Evolutionary conservation across 2,329 filamentous ascomycete species (phyloP), one percentile per base, ranked within the genome.

Genomic region (Berkeleyomyces basicola): DNA sequence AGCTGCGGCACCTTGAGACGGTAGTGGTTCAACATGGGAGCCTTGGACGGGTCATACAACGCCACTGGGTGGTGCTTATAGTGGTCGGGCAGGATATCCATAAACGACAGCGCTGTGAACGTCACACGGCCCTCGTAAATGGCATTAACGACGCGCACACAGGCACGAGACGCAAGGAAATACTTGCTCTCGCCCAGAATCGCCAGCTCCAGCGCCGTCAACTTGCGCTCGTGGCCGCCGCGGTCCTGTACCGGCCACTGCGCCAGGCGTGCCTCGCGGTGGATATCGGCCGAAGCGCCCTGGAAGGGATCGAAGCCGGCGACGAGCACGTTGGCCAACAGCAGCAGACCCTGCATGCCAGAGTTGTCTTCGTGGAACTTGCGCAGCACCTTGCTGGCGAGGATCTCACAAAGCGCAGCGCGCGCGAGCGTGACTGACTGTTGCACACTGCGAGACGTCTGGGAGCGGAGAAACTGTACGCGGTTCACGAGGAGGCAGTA

Each of bases 401-500:
- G 76, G 7, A 88, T 72, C 70, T 89, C 86, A 70, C 86, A 88
- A 6, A 88, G 74, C 42, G 81, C 77, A 1, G 85, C 85, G 46
- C 86, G 79, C 1, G 85, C 86, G 9, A 82, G 75, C 68, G 85
- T 86, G 63, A 88, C 83, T 4, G 82, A 85, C 70, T 87, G 84
- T 67, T 87, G 83, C 65, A 86, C 80, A 49, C 82, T 76, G 66
- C 83, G 80, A 62, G 80, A 76, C 7, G 63, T 61, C 68, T 87
- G 84, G 67, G 87, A 83, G 51, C 83, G 79, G 40, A 87, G 75
- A 68, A 88, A 88, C 65, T 87, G 83, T 62, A 84, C 79, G 11
- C 84, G 78, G 67, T 89, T 88, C 63, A 86, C 84, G 36, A 89
- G 76, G 31, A 89, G 74, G 70, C 85, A 88, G 69, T 87, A 88